Percentiles rank a stretch among this genome's conserved stretches.
Conservation (phyloP, 805 yeast genomes). For the Ogataea chonburiensis region DNA sequence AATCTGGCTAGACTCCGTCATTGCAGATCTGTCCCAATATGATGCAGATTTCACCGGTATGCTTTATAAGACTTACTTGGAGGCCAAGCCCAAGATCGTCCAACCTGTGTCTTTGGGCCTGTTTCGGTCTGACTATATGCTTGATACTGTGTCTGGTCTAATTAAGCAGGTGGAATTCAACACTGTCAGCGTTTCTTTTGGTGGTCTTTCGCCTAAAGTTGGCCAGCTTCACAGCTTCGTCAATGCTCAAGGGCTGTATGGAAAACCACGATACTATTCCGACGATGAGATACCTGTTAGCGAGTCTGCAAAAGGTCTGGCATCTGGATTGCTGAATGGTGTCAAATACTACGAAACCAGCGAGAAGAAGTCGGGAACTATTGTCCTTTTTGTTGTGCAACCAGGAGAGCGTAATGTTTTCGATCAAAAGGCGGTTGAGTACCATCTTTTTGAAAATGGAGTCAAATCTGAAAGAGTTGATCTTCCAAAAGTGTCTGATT, state of each 20-base stretch:
- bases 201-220: slow-evolving; percentile 81
- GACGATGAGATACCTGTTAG: slow-evolving; percentile 58
- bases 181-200: slow-evolving; percentile 94
- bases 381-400: slow-evolving; percentile 78
- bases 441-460: slow-evolving; percentile 53
- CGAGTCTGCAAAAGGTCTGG: slow-evolving; percentile 58
- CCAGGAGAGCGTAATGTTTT: slow-evolving; percentile 83
- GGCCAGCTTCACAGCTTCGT: slow-evolving; percentile 71
- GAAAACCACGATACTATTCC: slow-evolving; percentile 43
- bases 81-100: slow-evolving; percentile 48
- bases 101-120: slow-evolving; percentile 78
- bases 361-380: slow-evolving; percentile 37
- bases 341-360: slow-evolving; percentile 50
- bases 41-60: slow-evolving; percentile 83
- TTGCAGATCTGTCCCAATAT: slow-evolving; percentile 51
- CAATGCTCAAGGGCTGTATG: slow-evolving; percentile 59
- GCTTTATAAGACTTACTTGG: slow-evolving; percentile 58
- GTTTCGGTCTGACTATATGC: slow-evolving; percentile 88
- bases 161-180: slow-evolving; percentile 96
- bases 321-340: slow-evolving; percentile 69
- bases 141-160: slow-evolving; percentile 46
- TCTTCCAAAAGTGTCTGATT: background rate
- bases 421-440: slow-evolving; percentile 88
- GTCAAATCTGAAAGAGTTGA: slow-evolving; percentile 54
- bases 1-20: slow-evolving; percentile 60